phyloP scores from a whole-genome alignment of 441 rosid species.

The Hura crepitans region DNA sequence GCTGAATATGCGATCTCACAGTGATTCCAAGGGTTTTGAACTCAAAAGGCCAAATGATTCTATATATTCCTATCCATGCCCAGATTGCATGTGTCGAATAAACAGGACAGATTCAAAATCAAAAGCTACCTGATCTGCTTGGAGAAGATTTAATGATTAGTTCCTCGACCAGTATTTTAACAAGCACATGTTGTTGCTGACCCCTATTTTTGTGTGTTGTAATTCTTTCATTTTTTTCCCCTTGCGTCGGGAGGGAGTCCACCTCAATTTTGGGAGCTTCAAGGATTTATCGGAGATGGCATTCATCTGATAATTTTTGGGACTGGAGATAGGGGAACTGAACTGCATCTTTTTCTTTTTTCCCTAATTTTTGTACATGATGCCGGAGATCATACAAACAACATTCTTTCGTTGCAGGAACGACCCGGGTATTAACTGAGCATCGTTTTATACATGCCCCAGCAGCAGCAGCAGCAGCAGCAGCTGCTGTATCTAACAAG shows the following conservation, averaged over 20 bases:
- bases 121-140: constrained; percentile 40
- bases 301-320: constrained; percentile 35
- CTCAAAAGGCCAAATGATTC: constrained; percentile 87
- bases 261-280: constrained; percentile 38
- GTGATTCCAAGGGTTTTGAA: constrained; percentile 93
- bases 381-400: constrained; percentile 23
- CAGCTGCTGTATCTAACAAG: constrained; percentile 48
- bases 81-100: constrained; percentile 88
- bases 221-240: constrained; percentile 57
- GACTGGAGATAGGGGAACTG: constrained; percentile 25
- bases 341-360: constrained; percentile 26
- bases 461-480: constrained; percentile 24
- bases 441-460: constrained; percentile 31
- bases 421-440: constrained; percentile 29
- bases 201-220: constrained; percentile 35
- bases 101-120: constrained; percentile 65
- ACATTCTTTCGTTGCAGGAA: constrained; percentile 26
- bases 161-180: constrained; percentile 24
- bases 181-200: constrained; percentile 33
- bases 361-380: constrained; percentile 34
- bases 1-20: constrained; percentile 86
- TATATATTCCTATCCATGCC: constrained; percentile 86
- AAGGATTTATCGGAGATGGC: constrained; percentile 36
- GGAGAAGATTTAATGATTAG: constrained; percentile 21
- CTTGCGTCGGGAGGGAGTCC: constrained; percentile 34